Percentiles rank a stretch among this genome's conserved stretches.
These are phyloP conservation scores for Lecanicillium sp. DNA, from an alignment of 2,329 filamentous ascomycete genomes.

Conservation along the genomic window DNA sequence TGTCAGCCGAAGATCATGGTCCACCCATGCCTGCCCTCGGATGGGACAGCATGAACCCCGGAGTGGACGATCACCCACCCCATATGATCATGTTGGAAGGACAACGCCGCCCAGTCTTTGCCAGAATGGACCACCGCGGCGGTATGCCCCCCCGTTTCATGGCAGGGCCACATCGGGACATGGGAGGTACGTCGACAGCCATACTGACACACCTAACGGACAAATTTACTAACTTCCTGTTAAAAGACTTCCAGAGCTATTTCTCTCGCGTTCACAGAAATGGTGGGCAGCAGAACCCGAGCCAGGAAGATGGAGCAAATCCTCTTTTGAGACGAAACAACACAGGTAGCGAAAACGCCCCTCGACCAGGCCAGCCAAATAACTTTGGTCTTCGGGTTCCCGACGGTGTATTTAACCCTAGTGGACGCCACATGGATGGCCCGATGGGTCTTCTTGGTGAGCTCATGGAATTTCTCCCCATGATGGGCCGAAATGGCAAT, in stretches of 20 bases:
- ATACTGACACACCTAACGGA: constrained; percentile 5
- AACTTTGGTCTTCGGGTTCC: constrained; percentile 46
- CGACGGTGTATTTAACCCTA: constrained; percentile 33
- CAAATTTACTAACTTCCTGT: too few relatives aligned
- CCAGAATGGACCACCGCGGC: constrained; percentile 36
- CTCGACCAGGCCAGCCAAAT: constrained; percentile 40
- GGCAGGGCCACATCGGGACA: constrained; percentile 45
- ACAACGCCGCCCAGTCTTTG: constrained; percentile 29
- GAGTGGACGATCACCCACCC: constrained; percentile 38
- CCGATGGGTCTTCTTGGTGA: constrained; percentile 48
- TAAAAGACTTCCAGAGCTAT: constrained; percentile 39
- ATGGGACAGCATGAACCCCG: constrained; percentile 49
- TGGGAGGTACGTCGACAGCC: constrained; percentile 35
- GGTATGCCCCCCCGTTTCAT: constrained; percentile 51
- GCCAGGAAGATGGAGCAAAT: constrained; percentile 74
- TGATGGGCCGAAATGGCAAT: constrained; percentile 34
- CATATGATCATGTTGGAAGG: constrained; percentile 44
- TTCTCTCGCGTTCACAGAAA: constrained; percentile 45
- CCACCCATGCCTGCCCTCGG: constrained; percentile 41
- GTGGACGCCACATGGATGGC: constrained; percentile 31
- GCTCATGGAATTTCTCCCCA: constrained; percentile 45
- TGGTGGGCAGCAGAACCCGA: constrained; percentile 39
- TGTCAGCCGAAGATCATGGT: constrained; percentile 28
- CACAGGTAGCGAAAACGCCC: constrained; percentile 33
- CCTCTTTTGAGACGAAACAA: constrained; percentile 67